These are phyloP conservation scores for Sporothrix brasiliensis DNA, from an alignment of 2,329 filamentous ascomycete genomes.

Conservation along the genomic window DNA sequence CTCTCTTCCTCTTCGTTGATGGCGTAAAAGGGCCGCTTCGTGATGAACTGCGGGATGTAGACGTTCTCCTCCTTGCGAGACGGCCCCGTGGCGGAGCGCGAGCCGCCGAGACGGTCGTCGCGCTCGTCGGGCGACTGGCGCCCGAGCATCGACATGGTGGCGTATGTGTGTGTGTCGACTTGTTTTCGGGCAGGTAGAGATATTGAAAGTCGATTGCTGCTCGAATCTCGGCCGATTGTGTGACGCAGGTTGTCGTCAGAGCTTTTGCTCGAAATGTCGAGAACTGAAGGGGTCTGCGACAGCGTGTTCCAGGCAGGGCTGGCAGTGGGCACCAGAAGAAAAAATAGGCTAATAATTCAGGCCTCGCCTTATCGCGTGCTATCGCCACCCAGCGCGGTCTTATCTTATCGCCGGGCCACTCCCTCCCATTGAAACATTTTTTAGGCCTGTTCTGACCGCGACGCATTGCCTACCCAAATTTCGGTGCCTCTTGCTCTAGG, in stretches of 20 bases:
- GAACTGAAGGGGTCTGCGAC: neutral
- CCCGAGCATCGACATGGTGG: constrained; percentile 36
- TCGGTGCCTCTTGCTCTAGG: constrained; percentile 12
- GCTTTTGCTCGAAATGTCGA: neutral
- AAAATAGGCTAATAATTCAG: neutral
- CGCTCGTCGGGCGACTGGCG: constrained; percentile 37
- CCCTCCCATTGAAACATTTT: constrained; percentile 21
- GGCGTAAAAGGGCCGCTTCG: constrained; percentile 95
- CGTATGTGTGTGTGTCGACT: neutral
- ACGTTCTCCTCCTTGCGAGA: constrained; percentile 83
- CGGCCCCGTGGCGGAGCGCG: constrained; percentile 33
- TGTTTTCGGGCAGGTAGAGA: neutral
- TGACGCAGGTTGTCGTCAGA: neutral
- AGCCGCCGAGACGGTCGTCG: constrained; percentile 36
- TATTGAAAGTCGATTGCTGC: neutral
- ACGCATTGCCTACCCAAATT: constrained; percentile 26
- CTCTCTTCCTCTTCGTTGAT: constrained; percentile 59
- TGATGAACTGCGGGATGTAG: constrained; percentile 98
- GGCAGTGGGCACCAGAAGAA: neutral
- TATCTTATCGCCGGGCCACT: constrained; percentile 28
- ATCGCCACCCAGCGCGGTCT: constrained; percentile 26
- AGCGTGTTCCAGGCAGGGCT: neutral
- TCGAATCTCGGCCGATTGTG: neutral
- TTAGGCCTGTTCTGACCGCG: constrained; percentile 14
- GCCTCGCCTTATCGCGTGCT: constrained; percentile 21